Evolutionary conservation across 768 basidiomycete species (phyloP).

Genomic region (Sporobolomyces roseus): DNA sequence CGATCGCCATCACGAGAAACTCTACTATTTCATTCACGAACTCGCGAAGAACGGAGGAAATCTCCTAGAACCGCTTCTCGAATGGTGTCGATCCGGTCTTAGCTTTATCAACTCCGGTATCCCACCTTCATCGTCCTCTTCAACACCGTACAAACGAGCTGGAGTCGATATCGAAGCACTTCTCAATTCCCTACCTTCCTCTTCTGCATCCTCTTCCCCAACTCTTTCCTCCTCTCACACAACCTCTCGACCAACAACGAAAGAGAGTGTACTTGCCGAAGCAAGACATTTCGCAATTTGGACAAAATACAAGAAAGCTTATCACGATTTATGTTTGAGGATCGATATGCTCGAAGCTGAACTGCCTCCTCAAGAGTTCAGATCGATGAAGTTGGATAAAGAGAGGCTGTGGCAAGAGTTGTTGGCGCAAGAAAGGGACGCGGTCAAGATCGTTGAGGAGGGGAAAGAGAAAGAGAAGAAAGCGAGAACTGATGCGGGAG

Average conservation of each 20-base stretch:
- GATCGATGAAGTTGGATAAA: not conserved
- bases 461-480: not conserved
- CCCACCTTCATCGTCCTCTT: not conserved
- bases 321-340: constrained; percentile 25
- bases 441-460: not conserved
- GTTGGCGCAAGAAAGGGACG: not conserved
- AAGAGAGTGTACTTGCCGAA: constrained; percentile 7
- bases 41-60: constrained; percentile 18
- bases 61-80: constrained; percentile 32
- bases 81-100: constrained; percentile 27
- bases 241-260: too few relatives aligned
- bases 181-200: not conserved
- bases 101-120: constrained; percentile 25
- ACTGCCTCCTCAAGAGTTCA: too few relatives aligned
- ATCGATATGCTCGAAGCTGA: constrained; percentile 20
- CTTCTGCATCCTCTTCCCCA: not conserved
- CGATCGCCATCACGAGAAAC: constrained; percentile 30
- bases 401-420: constrained; percentile 16
- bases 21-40: constrained; percentile 39
- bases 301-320: constrained; percentile 20
- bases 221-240: constrained; percentile 1
- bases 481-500: constrained; percentile 20
- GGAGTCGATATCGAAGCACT: constrained; percentile 20
- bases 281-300: constrained; percentile 9
- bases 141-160: constrained; percentile 7